Evolutionary conservation across 441 rosid species (phyloP), one percentile per base, ranked within the genome.

Genomic region (Jatropha multifida): DNA sequence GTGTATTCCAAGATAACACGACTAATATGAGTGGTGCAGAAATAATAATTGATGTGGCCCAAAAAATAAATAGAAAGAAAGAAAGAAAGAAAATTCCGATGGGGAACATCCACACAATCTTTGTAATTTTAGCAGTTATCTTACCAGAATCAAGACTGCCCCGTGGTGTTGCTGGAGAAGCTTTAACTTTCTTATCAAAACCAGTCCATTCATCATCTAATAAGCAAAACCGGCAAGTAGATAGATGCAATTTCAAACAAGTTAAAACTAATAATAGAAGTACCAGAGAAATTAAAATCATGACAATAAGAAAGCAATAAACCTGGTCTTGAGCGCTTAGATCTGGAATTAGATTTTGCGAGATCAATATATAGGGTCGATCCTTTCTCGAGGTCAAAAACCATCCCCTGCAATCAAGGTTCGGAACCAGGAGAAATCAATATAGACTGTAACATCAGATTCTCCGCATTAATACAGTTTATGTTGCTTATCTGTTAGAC

Each of bases 361-460:
- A 91, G 90, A 84, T 94, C 94, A 77, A 92, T 84, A 78, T 88
- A 78, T 26, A 94, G 85, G 69, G 90, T 85, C 26, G 94, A 88
- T 44, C 90, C 93, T 81, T 86, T 91, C 85, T 92, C 98, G 76
- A 90, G 94, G 72, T 92, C 98, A 84, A 92, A 94, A 67, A 89
- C 89, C 91, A 91, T 89, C 44, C 97, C 94, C 97, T 91, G 87
- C 58, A 83, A 76, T 56, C 61, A 84, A 76, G n/a, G 68, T 83
- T 68, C 26, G 62, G 18, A 80, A 72, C 69, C 42, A 71, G 77
- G 51, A 61, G 44, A 13, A 75, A 52, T 18, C 49, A 71, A 32
- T 14, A 20, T 38, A 68, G 12, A 49, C 37, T 38, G 20, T 15
- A 54, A 62, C 58, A 64, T 46, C 4, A 27, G 66, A 38, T n/a